phyloP scores from a whole-genome alignment of 163 green algal genomes.

The Volvox carteri region DNA sequence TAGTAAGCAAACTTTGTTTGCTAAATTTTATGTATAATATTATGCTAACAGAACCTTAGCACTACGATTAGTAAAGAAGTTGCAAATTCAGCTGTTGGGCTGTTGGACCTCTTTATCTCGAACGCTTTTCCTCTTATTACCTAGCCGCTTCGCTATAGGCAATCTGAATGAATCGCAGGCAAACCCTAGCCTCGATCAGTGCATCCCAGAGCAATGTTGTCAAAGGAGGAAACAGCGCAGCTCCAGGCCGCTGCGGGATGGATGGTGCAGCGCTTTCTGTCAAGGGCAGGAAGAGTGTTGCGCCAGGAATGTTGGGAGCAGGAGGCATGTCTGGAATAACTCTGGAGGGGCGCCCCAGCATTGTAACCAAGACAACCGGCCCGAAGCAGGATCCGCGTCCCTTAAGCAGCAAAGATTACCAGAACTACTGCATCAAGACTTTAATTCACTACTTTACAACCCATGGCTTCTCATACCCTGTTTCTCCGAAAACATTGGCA shows the following conservation, averaged over 20 bases:
- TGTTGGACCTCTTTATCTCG: too few relatives aligned
- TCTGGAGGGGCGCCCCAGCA: conserved; percentile 66
- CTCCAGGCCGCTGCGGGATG: background rate
- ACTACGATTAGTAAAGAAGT: too few relatives aligned
- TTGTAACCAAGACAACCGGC: conserved; percentile 64
- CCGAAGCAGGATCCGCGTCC: conserved; percentile 87
- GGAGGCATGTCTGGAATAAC: background rate
- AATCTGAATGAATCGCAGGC: conserved; percentile 76
- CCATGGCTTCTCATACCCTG: conserved; percentile 80
- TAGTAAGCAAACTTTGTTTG: too few relatives aligned
- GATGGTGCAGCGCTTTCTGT: conserved; percentile 39
- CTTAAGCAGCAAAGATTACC: conserved; percentile 87
- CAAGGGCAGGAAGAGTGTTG: conserved; percentile 61
- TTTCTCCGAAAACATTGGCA: conserved; percentile 85
- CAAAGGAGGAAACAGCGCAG: conserved; percentile 50
- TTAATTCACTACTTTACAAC: conserved; percentile 90
- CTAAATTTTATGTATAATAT: too few relatives aligned
- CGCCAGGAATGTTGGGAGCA: conserved; percentile 11
- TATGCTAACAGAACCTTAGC: too few relatives aligned
- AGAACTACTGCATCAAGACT: conserved; percentile 79
- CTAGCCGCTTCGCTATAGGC: background rate
- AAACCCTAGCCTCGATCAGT: conserved; percentile 84
- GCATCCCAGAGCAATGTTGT: conserved; percentile 75
- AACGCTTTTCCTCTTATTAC: too few relatives aligned
- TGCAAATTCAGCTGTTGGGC: too few relatives aligned